Evolutionary conservation across 371 early-diverging fungal genomes (phyloP).

Genomic region (Mucor velutinosus): DNA sequence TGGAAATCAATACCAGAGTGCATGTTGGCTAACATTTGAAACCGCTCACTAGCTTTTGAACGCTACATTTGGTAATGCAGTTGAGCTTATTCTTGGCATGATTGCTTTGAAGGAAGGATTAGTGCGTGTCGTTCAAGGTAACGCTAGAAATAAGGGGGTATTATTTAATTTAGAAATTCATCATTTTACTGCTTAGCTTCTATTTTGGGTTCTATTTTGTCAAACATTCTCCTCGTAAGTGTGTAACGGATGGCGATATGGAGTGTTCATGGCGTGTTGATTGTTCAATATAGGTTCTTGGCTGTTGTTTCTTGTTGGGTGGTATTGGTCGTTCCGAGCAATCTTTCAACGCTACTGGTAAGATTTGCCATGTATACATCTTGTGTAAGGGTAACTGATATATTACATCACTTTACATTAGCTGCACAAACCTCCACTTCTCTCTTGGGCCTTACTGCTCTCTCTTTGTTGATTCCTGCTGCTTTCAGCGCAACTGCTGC

Average conservation of each 20-base stretch:
- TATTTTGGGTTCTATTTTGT: slow-evolving; percentile 83
- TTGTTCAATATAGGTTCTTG: slow-evolving; percentile 44
- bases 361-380: background rate
- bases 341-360: slow-evolving; percentile 72
- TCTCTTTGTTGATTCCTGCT: slow-evolving; percentile 80
- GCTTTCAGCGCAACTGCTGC: slow-evolving; percentile 59
- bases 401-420: slow-evolving; percentile 7
- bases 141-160: background rate
- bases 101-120: slow-evolving; percentile 82
- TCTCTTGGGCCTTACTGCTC: slow-evolving; percentile 72
- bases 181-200: slow-evolving; percentile 53
- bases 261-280: background rate
- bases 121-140: slow-evolving; percentile 80
- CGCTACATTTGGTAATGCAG: slow-evolving; percentile 71
- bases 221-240: slow-evolving; percentile 74
- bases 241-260: background rate
- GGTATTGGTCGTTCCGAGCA: slow-evolving; percentile 72
- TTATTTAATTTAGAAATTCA: background rate
- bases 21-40: background rate
- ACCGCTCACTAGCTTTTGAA: slow-evolving; percentile 33
- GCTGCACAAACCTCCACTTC: slow-evolving; percentile 81
- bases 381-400: background rate
- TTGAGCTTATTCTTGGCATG: slow-evolving; percentile 85
- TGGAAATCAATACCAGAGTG: background rate
- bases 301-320: slow-evolving; percentile 82